These are phyloP conservation scores for Cardamine occulta DNA, from an alignment of 345 rosid genomes.

Conservation along the genomic window DNA sequence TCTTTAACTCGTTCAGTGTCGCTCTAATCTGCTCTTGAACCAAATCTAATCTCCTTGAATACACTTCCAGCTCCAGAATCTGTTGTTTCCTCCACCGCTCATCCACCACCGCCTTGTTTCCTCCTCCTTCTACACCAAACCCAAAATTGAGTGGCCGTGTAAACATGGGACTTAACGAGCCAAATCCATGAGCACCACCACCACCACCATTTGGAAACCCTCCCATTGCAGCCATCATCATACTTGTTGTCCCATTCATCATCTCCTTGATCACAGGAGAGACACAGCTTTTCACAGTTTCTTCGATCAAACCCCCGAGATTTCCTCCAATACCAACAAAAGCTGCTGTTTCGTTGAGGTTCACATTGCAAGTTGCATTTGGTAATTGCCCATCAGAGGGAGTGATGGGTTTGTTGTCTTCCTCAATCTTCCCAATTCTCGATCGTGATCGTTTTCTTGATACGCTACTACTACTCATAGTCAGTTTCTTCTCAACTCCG, in stretches of 20 bases:
- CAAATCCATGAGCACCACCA: constrained; percentile 39
- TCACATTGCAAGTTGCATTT: constrained; percentile 40
- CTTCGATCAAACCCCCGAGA: constrained; percentile 42
- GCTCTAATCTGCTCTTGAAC: constrained; percentile 90
- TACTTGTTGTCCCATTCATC: constrained; percentile 42
- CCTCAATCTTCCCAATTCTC: constrained; percentile 57
- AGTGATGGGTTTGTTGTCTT: constrained; percentile 51
- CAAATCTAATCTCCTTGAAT: constrained; percentile 82
- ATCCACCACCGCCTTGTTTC: constrained; percentile 50
- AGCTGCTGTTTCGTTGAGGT: constrained; percentile 40
- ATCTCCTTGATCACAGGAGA: constrained; percentile 63
- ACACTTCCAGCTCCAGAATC: constrained; percentile 93
- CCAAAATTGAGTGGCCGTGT: constrained; percentile 32
- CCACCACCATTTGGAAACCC: constrained; percentile 36
- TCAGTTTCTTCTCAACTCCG: constrained; percentile 51
- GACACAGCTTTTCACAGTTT: constrained; percentile 42
- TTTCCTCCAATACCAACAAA: constrained; percentile 34
- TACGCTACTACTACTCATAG: constrained; percentile 40
- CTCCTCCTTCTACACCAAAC: constrained; percentile 49
- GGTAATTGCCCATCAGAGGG: constrained; percentile 24
- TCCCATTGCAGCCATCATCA: constrained; percentile 50
- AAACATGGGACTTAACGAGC: constrained; percentile 42
- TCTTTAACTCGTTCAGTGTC: constrained; percentile 70
- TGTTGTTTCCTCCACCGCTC: constrained; percentile 97
- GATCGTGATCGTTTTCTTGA: constrained; percentile 61